These are phyloP conservation scores for Quillaja saponaria DNA, from an alignment of 306 rosid species.

Conservation along the genomic window DNA sequence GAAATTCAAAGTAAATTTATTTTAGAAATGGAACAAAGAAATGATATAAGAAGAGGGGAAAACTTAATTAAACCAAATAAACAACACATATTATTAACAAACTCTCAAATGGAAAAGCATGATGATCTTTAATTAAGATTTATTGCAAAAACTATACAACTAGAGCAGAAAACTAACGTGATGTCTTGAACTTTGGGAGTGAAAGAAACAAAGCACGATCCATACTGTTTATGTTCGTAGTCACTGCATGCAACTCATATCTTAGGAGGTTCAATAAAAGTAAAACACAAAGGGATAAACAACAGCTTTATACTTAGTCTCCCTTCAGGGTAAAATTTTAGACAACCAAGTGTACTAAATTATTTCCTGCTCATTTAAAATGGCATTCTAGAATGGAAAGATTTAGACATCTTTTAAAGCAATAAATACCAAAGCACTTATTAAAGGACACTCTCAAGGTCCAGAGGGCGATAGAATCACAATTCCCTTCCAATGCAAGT, in stretches of 20 bases:
- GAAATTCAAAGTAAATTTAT: conserved; percentile 31
- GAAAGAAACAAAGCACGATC: conserved; percentile 17
- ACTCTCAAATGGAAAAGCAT: no score
- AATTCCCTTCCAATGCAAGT: conserved; percentile 18
- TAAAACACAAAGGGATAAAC: background rate
- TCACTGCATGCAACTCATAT: conserved; percentile 14
- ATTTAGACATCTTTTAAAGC: background rate
- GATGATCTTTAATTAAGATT: background rate
- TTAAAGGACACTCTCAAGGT: conserved; percentile 8
- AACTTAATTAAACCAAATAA: conserved; percentile 2
- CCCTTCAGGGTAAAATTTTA: background rate
- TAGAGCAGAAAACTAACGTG: background rate
- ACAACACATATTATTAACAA: background rate
- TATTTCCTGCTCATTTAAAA: background rate
- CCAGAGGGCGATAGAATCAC: conserved; percentile 22
- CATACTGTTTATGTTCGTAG: conserved; percentile 1
- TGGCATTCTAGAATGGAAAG: background rate
- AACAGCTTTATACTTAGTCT: background rate
- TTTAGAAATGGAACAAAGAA: conserved; percentile 15
- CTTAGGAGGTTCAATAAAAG: background rate
- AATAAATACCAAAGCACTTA: conserved; percentile 19
- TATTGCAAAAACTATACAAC: conserved; percentile 7
- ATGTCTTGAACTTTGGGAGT: conserved; percentile 8
- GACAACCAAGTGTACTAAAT: background rate
- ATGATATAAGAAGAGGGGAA: background rate